phyloP scores from a whole-genome alignment of 768 basidiomycete genomes.

The Hericium rajendrae region DNA sequence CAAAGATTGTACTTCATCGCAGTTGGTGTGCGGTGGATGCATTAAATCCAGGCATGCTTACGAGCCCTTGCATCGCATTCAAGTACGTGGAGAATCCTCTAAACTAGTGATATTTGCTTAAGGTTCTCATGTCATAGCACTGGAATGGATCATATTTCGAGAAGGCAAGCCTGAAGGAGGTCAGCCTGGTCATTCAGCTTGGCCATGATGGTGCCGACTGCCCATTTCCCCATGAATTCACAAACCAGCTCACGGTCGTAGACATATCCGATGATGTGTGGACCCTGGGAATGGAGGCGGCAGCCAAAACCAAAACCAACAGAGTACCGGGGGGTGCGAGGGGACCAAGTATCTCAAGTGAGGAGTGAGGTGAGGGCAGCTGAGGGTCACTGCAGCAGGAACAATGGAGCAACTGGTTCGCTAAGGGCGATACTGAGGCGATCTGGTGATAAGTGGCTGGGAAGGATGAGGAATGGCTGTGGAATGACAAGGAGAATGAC shows the following conservation, averaged over 20 bases:
- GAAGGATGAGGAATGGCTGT: no score
- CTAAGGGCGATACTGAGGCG: no score
- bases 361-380: no score
- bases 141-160: background rate
- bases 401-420: no score
- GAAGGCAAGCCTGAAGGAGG: background rate
- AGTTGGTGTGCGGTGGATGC: background rate
- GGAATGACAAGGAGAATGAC: no score
- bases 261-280: no score
- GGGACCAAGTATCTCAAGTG: no score
- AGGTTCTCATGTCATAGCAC: background rate
- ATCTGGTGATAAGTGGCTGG: no score
- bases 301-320: no score
- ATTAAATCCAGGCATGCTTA: background rate
- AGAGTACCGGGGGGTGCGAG: no score
- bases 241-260: background rate
- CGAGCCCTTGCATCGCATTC: background rate
- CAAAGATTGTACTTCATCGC: background rate
- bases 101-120: background rate
- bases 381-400: no score
- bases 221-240: background rate
- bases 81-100: background rate
- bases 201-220: background rate
- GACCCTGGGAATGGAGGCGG: no score
- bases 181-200: background rate